Base-by-base conservation (phyloP, 805 yeast genomes). In the Kazachstania viticola region DNA sequence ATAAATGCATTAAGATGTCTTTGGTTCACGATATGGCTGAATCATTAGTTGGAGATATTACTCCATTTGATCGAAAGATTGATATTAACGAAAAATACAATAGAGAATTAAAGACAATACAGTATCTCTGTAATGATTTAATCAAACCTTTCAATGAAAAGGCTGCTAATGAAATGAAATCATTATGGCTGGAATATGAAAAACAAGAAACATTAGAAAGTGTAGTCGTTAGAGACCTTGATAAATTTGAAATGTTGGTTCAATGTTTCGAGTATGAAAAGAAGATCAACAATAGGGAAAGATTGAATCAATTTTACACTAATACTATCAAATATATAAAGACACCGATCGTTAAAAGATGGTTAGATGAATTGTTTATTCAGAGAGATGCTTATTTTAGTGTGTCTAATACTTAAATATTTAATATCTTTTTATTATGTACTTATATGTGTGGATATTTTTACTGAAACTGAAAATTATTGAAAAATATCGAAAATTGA, bases 11-110 rank as follows among this genome's bases (percentile, higher is more conserved):
- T 36, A 79, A 80, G 56, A 85, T 88, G 31, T 83, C 96, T 0
- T 62, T 84, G 25, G 76, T 84, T 22, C 98, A 88, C 61, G 98
- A 88, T 55, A 79, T 88, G 45, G 95, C 97, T 9, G 98, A 88
- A 62, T 58, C 87, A 4, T 61, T 88, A 17, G 97, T 91, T 7
- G 98, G 98, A 17, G 98, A 88, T 55, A 83, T 88, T 30, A 85
- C 95, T 2, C 91, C 98, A 47, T 58, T 71, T 54, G 84, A 85
- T 60, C 48, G 66, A 36, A 29, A 30, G 25, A 71, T 87, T 15
- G 63, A 73, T 29, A 83, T 84, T 51, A 61, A 58, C 12, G 97
- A 88, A 53, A 88, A 88, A 55, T 93, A 82, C 54, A 65, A 77
- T 35, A 66, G 96, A 36, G 98, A 88, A 49, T 65, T 64, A 17